phyloP scores from a whole-genome alignment of 176 grass and related monocot genomes.

The Poa pratensis region DNA sequence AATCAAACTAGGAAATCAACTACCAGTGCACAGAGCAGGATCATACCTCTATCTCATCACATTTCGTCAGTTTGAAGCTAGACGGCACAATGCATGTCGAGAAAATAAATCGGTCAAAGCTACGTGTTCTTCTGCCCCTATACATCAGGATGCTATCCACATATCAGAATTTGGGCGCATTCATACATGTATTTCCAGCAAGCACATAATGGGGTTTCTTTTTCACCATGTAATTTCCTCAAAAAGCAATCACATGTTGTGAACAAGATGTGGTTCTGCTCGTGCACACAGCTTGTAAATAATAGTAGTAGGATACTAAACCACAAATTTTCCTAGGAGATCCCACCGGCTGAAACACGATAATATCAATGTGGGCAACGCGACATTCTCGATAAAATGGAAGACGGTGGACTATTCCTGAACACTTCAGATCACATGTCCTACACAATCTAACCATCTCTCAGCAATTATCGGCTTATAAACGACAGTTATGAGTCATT shows the following conservation, averaged over 20 bases:
- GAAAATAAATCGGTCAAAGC: neutral
- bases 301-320: neutral
- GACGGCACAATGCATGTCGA: neutral
- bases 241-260: neutral
- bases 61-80: neutral
- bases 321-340: neutral
- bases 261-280: neutral
- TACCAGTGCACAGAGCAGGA: neutral
- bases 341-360: neutral
- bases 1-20: neutral
- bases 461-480: neutral
- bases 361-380: neutral
- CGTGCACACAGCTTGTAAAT: neutral
- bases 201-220: neutral
- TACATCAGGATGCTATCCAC: neutral
- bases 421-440: neutral
- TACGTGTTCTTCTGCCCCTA: neutral
- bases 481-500: too few species aligned
- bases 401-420: neutral
- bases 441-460: neutral
- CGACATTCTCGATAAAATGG: neutral
- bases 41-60: too few species aligned
- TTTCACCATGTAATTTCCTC: neutral
- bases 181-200: neutral
- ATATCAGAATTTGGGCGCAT: neutral